A percentile compares a stretch with the other conserved stretches of the same genome.
Evolutionary conservation across 2,329 filamentous ascomycete genomes (phyloP).

Genomic region (Arthrobotrys sinensis): DNA sequence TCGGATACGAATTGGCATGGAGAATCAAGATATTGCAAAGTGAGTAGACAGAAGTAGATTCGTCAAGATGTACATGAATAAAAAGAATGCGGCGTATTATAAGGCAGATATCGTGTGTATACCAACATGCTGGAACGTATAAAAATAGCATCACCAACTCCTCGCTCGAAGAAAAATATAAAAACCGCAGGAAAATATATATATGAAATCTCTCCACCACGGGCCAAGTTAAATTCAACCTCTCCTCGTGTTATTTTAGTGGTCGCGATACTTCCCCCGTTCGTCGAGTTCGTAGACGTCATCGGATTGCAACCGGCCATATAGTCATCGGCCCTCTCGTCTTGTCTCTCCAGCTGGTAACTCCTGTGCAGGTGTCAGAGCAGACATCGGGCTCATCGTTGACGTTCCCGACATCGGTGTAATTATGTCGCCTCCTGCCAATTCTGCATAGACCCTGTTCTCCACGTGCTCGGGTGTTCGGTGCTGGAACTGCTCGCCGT

Average conservation of each 20-base stretch:
- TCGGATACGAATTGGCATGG: no score
- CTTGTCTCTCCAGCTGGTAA: slow-evolving; percentile 28
- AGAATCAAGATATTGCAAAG: no score
- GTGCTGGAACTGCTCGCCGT: slow-evolving; percentile 7
- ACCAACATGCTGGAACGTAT: slow-evolving; percentile 22
- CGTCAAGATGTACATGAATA: slow-evolving; percentile 40
- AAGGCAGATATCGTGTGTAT: slow-evolving; percentile 37
- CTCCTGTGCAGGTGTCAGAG: slow-evolving; percentile 21
- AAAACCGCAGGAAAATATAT: neutral
- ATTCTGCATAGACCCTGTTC: slow-evolving; percentile 28
- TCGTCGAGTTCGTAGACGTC: slow-evolving; percentile 52
- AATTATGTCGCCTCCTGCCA: slow-evolving; percentile 43
- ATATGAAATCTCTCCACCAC: slow-evolving; percentile 1
- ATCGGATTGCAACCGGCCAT: slow-evolving; percentile 43
- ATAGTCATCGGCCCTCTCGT: slow-evolving; percentile 50
- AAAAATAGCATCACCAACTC: slow-evolving; percentile 30
- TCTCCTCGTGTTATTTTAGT: neutral
- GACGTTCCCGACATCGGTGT: slow-evolving; percentile 1
- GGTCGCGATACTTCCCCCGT: slow-evolving; percentile 38
- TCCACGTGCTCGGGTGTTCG: neutral
- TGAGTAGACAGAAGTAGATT: slow-evolving; percentile 5
- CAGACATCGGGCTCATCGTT: neutral
- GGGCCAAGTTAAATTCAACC: neutral
- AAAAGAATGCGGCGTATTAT: slow-evolving; percentile 25
- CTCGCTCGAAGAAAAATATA: slow-evolving; percentile 15